Base-by-base conservation (phyloP, 331 rosid species). In the Stylosanthes scabra region DNA sequence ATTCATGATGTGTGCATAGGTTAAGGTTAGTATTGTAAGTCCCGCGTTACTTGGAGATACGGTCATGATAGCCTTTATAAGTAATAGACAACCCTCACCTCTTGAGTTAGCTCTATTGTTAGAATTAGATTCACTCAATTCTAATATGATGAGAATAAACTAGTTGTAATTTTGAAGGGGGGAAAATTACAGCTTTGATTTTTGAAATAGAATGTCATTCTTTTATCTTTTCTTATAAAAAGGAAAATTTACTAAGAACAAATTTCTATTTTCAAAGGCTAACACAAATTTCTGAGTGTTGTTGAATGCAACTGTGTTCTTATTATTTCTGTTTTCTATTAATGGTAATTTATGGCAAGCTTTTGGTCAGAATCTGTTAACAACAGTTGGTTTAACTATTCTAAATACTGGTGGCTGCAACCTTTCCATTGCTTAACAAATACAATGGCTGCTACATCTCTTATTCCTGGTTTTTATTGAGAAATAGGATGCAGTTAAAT, bases 401-500 rank as follows among this genome's bases (percentile, higher is more conserved):
- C 47, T 62, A 10, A 10, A 11, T 34, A 70, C 6, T 76, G 68
- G 27, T 59, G 46, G 27, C 71, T 79, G 80, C 47, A 65, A 66
- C 15, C 46, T 15, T 78, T 71, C 47, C 49, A 44, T 55, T 50
- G 31, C 31, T 66, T 41, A 45, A 14, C 56, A 42, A 60, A 74
- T n/a, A n/a, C 31, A 45, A 31, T 44, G 45, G 20, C 41, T 15
- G 14, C 34, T 57, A 34, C 44, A 16, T 62, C 61, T 58, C 64
- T 67, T 64, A 47, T 67, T 72, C 59, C 44, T 49, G n/a, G 34
- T 74, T 71, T 74, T 77, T 28, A 54, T 60, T 86, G 69, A 76
- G 83, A 54, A 54, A 66, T 84, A 94, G 97, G 99, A 94, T 69
- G 83, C 98, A 0, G 90, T 88, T 70, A 87, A 88, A 64, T 94